These are phyloP conservation scores for Globisporangium radiosum DNA, from an alignment of 352 stramenopile species.

Conservation along the genomic window DNA sequence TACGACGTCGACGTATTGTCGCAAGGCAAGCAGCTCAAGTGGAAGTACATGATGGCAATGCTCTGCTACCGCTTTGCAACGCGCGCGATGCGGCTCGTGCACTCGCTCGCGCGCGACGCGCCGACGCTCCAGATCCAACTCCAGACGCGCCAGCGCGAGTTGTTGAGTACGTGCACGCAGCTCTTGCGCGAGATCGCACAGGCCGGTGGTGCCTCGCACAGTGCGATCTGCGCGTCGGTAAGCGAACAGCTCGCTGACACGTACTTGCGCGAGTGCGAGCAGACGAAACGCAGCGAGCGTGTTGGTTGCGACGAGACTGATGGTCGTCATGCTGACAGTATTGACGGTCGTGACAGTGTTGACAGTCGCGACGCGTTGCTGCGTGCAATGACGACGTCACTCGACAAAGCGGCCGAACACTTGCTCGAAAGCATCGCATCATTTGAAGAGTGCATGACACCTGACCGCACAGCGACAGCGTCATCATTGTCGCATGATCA, in stretches of 20 bases:
- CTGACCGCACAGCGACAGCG: slow-evolving; percentile 11
- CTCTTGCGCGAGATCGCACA: slow-evolving; percentile 68
- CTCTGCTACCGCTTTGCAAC: slow-evolving; percentile 82
- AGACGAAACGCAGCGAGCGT: slow-evolving; percentile 3
- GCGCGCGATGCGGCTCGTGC: slow-evolving; percentile 54
- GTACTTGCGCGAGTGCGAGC: slow-evolving; percentile 59
- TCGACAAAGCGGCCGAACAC: slow-evolving; percentile 58
- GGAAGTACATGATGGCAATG: slow-evolving; percentile 91
- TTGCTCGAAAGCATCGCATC: slow-evolving; percentile 59
- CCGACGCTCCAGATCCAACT: slow-evolving; percentile 58
- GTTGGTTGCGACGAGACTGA: neutral
- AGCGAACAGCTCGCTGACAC: slow-evolving; percentile 79
- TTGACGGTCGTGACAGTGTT: too few species aligned
- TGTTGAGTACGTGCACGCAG: slow-evolving; percentile 69
- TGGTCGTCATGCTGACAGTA: too few species aligned
- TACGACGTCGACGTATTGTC: slow-evolving; percentile 83
- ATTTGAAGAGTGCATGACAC: slow-evolving; percentile 62
- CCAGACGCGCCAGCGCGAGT: slow-evolving; percentile 63
- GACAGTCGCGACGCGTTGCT: slow-evolving; percentile 4
- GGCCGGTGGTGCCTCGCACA: slow-evolving; percentile 48
- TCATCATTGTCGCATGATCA: slow-evolving; percentile 23
- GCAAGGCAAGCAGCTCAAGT: slow-evolving; percentile 80
- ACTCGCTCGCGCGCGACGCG: slow-evolving; percentile 46
- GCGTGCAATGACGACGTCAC: slow-evolving; percentile 7
- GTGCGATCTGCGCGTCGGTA: slow-evolving; percentile 73